Conservation (phyloP, 179 eudicot species). For the Heliamphora pulchella region DNA sequence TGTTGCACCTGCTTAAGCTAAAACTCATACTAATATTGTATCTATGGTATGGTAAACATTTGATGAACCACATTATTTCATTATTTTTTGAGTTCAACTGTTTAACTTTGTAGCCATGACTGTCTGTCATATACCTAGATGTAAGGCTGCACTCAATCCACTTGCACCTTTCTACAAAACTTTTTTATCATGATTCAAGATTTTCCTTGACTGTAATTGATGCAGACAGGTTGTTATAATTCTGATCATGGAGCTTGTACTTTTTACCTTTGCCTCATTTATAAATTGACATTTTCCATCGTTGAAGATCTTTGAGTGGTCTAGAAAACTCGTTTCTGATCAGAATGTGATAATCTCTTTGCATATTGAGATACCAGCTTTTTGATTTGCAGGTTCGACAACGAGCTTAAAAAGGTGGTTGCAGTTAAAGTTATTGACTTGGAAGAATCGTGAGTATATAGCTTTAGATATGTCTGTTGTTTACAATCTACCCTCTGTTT, state of each 20-base stretch:
- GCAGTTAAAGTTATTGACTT: constrained; percentile 91
- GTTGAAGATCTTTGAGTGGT: neutral
- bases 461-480: neutral
- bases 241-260: neutral
- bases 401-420: constrained; percentile 83
- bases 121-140: no score
- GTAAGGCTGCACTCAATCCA: no score
- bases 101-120: no score
- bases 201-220: constrained; percentile 3
- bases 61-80: neutral
- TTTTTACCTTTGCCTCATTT: no score
- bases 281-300: no score
- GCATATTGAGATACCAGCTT: neutral
- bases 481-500: neutral
- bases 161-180: no score
- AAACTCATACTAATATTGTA: neutral
- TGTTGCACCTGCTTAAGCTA: neutral
- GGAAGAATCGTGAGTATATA: constrained; percentile 87
- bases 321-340: neutral
- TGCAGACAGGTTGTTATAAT: neutral
- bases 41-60: neutral
- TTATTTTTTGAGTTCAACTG: no score
- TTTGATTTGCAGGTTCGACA: constrained; percentile 69
- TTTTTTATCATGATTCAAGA: neutral
- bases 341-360: constrained; percentile 9